Percentiles rank a stretch among this genome's conserved stretches.
Evolutionary conservation across 2,329 filamentous ascomycete species (phyloP).

Genomic region (Fusarium lyarnte): DNA sequence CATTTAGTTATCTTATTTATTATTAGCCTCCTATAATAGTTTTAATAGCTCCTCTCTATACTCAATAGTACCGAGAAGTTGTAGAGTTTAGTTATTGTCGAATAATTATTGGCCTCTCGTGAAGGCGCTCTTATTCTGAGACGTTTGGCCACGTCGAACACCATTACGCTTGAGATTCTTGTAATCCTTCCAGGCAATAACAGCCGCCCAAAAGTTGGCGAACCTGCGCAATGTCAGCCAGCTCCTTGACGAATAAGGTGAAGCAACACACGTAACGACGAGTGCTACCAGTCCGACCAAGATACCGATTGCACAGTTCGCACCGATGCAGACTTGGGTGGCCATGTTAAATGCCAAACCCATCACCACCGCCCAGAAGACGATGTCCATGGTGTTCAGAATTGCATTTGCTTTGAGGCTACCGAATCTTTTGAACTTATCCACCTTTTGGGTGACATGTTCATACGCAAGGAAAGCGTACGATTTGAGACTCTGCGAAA

Average conservation of each 20-base stretch:
- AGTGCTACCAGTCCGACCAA: conserved; percentile 17
- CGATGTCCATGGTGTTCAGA: conserved; percentile 38
- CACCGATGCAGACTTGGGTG: conserved; percentile 19
- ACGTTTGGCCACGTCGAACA: not conserved
- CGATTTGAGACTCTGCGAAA: conserved; percentile 9
- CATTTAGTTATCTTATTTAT: too few relatives aligned
- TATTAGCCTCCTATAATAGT: too few relatives aligned
- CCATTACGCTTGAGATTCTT: conserved; percentile 1
- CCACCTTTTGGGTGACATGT: conserved; percentile 42
- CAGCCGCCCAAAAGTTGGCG: conserved; percentile 13
- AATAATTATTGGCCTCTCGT: too few relatives aligned
- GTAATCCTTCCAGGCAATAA: conserved; percentile 16
- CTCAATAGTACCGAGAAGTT: too few relatives aligned
- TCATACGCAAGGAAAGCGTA: conserved; percentile 28
- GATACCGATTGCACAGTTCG: conserved; percentile 22
- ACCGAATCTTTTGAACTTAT: conserved; percentile 24
- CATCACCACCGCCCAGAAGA: conserved; percentile 43
- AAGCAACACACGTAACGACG: conserved; percentile 4
- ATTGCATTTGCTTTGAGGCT: conserved; percentile 39
- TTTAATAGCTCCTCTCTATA: too few relatives aligned
- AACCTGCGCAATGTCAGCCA: not conserved
- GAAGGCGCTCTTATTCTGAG: too few relatives aligned
- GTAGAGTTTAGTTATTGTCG: too few relatives aligned
- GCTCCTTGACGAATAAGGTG: accelerated
- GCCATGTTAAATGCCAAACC: conserved; percentile 33